Evolutionary conservation across 139 green algal species (phyloP).

Genomic region (Chlamydomonas sp.): DNA sequence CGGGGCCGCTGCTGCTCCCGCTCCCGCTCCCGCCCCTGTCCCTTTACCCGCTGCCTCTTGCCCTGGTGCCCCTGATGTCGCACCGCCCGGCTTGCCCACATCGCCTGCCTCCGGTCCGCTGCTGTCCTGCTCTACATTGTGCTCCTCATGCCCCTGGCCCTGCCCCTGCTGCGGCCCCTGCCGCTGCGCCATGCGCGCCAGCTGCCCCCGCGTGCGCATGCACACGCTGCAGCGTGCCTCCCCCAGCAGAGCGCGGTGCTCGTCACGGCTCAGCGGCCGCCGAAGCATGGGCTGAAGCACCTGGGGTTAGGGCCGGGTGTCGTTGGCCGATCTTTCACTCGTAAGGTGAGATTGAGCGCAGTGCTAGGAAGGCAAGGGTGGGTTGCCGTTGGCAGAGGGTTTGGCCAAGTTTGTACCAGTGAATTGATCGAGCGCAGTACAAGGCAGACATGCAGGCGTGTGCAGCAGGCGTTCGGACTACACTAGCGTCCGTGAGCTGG

Average conservation of each 20-base stretch:
- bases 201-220: slow-evolving; percentile 20
- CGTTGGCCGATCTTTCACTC: too few relatives aligned
- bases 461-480: too few relatives aligned
- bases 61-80: too few relatives aligned
- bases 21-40: too few relatives aligned
- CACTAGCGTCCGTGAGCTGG: too few relatives aligned
- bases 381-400: neutral
- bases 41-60: too few relatives aligned
- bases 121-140: too few relatives aligned
- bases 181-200: neutral
- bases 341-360: too few relatives aligned
- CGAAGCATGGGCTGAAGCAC: slow-evolving; percentile 29
- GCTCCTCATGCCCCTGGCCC: neutral
- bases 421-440: neutral
- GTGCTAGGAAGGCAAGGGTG: neutral
- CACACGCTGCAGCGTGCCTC: slow-evolving; percentile 29
- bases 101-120: too few relatives aligned
- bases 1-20: too few relatives aligned
- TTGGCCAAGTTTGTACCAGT: neutral
- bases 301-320: neutral
- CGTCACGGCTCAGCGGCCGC: slow-evolving; percentile 2
- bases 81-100: too few relatives aligned
- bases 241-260: slow-evolving; percentile 17
- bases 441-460: neutral
- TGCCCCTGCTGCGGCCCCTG: neutral